Percentiles rank a stretch among this genome's conserved stretches.
These are phyloP conservation scores for Sorghum bicolor DNA, from an alignment of 176 grass and related monocot species.

Conservation along the genomic window Sorghum_bicolor_NCBIv3 NC_012873.2:57144001-57144500, in stretches of 20 bases:
- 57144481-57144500: conserved; percentile 89
- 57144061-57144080: not conserved
- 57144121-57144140: conserved; percentile 80
- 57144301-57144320: conserved; percentile 85
- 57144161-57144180: conserved; percentile 85
- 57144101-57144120: conserved; percentile 54
- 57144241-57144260: conserved; percentile 85
- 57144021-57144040: not conserved
- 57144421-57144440: conserved; percentile 71
- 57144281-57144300: conserved; percentile 68
- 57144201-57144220: conserved; percentile 73
- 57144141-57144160: conserved; percentile 91
- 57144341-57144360: conserved; percentile 72
- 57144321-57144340: conserved; percentile 93
- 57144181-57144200: conserved; percentile 96
- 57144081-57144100: not conserved
- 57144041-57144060: not conserved
- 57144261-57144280: conserved; percentile 83
- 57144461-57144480: conserved; percentile 85
- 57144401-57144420: conserved; percentile 81
- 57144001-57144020: conserved; percentile 99
- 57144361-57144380: conserved; percentile 99
- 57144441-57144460: conserved; percentile 87
- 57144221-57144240: conserved; percentile 74
- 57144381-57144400: conserved; percentile 95